phyloP scores from a whole-genome alignment of 192 early-diverging fungal genomes.

The Coemansia sp. region DNA sequence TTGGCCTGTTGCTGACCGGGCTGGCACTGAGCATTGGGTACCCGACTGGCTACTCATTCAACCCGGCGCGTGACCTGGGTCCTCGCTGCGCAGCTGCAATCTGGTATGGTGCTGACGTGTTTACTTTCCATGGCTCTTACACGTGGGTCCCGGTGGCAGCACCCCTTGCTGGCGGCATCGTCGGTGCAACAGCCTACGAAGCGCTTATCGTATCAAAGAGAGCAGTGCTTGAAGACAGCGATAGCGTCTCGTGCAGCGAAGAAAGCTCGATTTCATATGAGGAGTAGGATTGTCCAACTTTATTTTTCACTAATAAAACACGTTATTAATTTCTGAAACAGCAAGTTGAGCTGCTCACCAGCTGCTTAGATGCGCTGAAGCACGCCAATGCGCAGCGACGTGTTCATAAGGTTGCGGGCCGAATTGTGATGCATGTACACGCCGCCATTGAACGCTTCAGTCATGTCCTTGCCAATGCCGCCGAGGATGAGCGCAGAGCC shows the following conservation, averaged over 20 bases:
- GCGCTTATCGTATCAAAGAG: slow-evolving; percentile 56
- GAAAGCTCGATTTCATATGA: slow-evolving; percentile 33
- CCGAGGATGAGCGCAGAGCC: slow-evolving; percentile 69
- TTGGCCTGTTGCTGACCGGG: slow-evolving; percentile 60
- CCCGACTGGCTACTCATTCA: slow-evolving; percentile 64
- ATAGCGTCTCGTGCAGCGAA: slow-evolving; percentile 24
- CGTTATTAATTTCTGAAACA: neutral
- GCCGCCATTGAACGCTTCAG: slow-evolving; percentile 84
- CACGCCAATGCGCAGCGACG: slow-evolving; percentile 51
- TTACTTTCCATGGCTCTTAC: slow-evolving; percentile 66
- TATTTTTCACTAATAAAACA: slow-evolving; percentile 7
- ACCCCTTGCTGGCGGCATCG: slow-evolving; percentile 61
- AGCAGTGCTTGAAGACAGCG: slow-evolving; percentile 23
- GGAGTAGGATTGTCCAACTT: slow-evolving; percentile 4
- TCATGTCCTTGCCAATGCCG: slow-evolving; percentile 82
- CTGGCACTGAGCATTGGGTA: slow-evolving; percentile 61
- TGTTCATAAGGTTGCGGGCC: slow-evolving; percentile 74
- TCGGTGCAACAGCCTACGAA: slow-evolving; percentile 61
- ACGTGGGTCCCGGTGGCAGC: slow-evolving; percentile 71
- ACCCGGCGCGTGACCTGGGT: slow-evolving; percentile 77
- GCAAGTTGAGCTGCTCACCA: neutral
- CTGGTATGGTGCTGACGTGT: slow-evolving; percentile 68
- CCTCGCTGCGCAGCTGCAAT: slow-evolving; percentile 68
- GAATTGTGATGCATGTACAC: slow-evolving; percentile 90
- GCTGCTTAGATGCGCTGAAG: slow-evolving; percentile 36